phyloP scores from a whole-genome alignment of 2,329 filamentous ascomycete species.

The Beauveria caledonica region DNA sequence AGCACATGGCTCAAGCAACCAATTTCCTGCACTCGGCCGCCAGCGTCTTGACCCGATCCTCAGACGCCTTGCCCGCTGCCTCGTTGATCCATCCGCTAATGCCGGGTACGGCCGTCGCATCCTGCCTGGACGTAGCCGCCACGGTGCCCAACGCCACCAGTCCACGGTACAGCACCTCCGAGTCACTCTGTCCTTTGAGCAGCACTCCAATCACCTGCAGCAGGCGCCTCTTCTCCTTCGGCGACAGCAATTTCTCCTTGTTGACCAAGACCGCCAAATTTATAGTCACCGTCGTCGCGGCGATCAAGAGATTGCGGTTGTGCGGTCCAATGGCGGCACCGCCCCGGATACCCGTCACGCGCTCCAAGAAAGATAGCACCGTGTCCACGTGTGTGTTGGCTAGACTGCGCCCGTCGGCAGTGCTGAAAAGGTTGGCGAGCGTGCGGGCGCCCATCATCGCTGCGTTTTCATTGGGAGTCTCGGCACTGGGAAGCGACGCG shows the following conservation, averaged over 20 bases:
- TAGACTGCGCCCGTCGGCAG: constrained; percentile 59
- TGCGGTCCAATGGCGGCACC: constrained; percentile 40
- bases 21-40: constrained; percentile 38
- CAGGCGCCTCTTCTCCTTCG: constrained; percentile 32
- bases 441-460: constrained; percentile 79
- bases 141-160: constrained; percentile 74
- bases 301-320: constrained; percentile 77
- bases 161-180: constrained; percentile 74
- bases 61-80: constrained; percentile 35
- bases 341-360: constrained; percentile 45
- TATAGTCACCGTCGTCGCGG: constrained; percentile 71
- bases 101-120: constrained; percentile 34
- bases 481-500: constrained; percentile 33
- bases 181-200: constrained; percentile 59
- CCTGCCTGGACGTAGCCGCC: constrained; percentile 45
- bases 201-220: constrained; percentile 56
- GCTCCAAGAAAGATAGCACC: constrained; percentile 55
- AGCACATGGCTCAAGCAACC: neutral
- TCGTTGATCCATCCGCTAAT: constrained; percentile 30
- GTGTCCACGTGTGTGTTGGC: constrained; percentile 50
- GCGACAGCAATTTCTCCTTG: constrained; percentile 32
- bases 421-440: constrained; percentile 76
- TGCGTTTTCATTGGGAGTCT: constrained; percentile 64
- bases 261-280: constrained; percentile 72
- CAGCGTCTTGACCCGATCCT: constrained; percentile 39